Evolutionary conservation across 352 stramenopile genomes (phyloP).

Genomic region (Peronospora tabacina): DNA sequence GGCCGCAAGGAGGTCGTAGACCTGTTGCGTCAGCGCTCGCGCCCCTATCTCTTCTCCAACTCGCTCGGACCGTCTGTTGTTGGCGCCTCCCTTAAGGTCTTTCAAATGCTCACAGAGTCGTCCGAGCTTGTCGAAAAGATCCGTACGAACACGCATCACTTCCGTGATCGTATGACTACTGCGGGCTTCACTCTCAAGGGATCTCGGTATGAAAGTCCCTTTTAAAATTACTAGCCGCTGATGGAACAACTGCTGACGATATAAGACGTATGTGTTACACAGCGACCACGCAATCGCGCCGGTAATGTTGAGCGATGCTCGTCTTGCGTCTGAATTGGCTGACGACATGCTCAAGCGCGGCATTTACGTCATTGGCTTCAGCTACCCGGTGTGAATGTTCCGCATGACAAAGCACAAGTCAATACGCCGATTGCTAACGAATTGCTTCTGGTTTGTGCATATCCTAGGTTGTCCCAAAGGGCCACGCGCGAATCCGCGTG

Average conservation of each 20-base stretch:
- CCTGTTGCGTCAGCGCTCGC: slow-evolving; percentile 83
- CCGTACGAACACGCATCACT: slow-evolving; percentile 84
- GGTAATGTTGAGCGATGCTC: slow-evolving; percentile 89
- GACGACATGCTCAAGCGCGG: slow-evolving; percentile 89
- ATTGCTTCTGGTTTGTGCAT: not conserved
- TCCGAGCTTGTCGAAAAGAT: slow-evolving; percentile 86
- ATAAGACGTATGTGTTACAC: slow-evolving; percentile 1
- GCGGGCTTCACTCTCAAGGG: slow-evolving; percentile 88
- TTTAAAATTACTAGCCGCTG: not conserved
- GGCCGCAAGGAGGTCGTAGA: slow-evolving; percentile 88
- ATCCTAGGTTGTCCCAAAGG: slow-evolving; percentile 83
- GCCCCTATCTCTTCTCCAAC: slow-evolving; percentile 93
- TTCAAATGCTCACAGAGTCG: slow-evolving; percentile 87
- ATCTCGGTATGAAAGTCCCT: slow-evolving; percentile 36
- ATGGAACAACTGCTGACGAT: slow-evolving; percentile 6
- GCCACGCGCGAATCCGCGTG: slow-evolving; percentile 87
- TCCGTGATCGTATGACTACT: slow-evolving; percentile 86
- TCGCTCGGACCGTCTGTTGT: slow-evolving; percentile 89
- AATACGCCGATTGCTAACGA: not conserved
- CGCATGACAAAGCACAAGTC: not conserved
- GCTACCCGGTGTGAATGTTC: slow-evolving; percentile 69
- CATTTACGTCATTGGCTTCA: slow-evolving; percentile 94
- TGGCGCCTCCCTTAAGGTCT: slow-evolving; percentile 89
- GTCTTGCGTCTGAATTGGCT: slow-evolving; percentile 82
- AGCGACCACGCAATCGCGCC: slow-evolving; percentile 87